Evolutionary conservation across 176 grass and related monocot genomes (phyloP).

Genomic region (Oryza brachyantha): DNA sequence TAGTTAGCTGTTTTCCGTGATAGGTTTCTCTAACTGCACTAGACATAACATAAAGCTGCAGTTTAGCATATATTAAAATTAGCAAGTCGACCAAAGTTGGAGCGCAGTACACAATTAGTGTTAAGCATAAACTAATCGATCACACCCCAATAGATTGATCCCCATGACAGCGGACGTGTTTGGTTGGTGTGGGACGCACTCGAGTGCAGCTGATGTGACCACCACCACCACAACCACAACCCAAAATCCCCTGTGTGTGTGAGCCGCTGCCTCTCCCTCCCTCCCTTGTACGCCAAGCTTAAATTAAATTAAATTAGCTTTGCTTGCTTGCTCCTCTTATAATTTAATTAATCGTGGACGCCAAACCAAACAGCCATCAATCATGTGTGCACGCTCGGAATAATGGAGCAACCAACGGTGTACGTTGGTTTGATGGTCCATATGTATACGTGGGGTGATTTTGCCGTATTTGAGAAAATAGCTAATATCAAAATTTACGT

Average conservation of each 20-base stretch:
- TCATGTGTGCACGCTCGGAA: neutral
- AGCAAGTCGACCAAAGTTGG: neutral
- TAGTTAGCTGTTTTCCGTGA: neutral
- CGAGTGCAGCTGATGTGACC: conserved; percentile 22
- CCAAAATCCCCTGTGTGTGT: neutral
- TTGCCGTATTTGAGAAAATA: too few relatives aligned
- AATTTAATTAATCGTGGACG: neutral
- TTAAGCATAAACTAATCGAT: neutral
- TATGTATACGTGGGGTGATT: too few relatives aligned
- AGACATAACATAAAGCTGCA: neutral
- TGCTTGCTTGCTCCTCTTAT: neutral
- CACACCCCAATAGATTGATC: neutral
- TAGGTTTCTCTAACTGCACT: neutral
- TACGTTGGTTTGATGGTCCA: too few relatives aligned
- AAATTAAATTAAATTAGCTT: neutral
- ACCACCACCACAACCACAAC: neutral
- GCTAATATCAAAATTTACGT: too few relatives aligned
- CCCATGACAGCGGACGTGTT: conserved; percentile 40
- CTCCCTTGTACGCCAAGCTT: neutral
- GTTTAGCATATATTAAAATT: neutral
- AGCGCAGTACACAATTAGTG: neutral
- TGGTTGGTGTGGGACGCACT: conserved; percentile 48
- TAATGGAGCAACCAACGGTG: neutral
- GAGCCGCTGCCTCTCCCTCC: too few relatives aligned
- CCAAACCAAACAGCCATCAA: neutral